phyloP scores from a whole-genome alignment of 345 rosid genomes.

The Erodium maritimum region DNA sequence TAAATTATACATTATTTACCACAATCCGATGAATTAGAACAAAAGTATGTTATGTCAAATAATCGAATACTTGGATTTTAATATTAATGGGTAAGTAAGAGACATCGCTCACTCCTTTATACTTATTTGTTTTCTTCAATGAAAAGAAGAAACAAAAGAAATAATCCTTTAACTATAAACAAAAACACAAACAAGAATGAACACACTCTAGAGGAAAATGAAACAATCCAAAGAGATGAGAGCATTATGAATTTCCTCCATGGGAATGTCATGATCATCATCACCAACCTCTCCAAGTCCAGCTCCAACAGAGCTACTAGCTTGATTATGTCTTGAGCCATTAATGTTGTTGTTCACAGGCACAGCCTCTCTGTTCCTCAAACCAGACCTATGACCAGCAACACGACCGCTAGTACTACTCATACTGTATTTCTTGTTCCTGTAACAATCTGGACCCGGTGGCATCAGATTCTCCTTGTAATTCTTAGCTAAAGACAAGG shows the following conservation, averaged over 20 bases:
- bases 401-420: too few relatives aligned
- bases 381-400: conserved; percentile 8
- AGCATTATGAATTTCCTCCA: conserved; percentile 64
- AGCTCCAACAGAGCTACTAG: too few relatives aligned
- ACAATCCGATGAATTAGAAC: too few relatives aligned
- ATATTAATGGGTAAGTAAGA: too few relatives aligned
- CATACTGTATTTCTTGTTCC: too few relatives aligned
- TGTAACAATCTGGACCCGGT: conserved; percentile 20
- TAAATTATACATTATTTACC: too few relatives aligned
- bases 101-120: too few relatives aligned
- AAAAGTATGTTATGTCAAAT: too few relatives aligned
- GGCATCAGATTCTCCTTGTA: conserved; percentile 25
- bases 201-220: conserved; percentile 34
- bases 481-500: conserved; percentile 24
- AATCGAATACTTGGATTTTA: too few relatives aligned
- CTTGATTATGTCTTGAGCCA: conserved; percentile 15
- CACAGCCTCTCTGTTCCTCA: conserved; percentile 26
- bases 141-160: too few relatives aligned
- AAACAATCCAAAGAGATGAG: conserved; percentile 85
- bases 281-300: too few relatives aligned
- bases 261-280: conserved; percentile 13
- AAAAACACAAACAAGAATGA: not conserved
- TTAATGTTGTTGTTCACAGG: not conserved
- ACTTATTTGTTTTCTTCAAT: too few relatives aligned
- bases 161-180: not conserved